phyloP scores from a whole-genome alignment of 1,284 basidiomycete genomes.

The Boletus albobrunnescens region DNA sequence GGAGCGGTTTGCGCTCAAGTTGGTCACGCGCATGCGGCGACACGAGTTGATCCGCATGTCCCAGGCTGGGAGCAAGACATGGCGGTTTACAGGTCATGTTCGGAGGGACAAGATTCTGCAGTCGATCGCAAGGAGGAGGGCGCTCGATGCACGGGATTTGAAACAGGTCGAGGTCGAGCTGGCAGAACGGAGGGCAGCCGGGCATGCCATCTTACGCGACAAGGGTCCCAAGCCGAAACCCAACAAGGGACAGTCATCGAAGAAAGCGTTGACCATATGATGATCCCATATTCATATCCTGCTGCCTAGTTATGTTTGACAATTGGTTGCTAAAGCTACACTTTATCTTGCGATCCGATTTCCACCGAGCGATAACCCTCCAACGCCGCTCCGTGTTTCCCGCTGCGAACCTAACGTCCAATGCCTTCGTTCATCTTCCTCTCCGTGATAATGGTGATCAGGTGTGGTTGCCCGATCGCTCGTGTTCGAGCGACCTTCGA shows the following conservation, averaged over 20 bases:
- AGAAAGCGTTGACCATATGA: slow-evolving; percentile 14
- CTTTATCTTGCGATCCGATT: neutral
- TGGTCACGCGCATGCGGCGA: slow-evolving; percentile 40
- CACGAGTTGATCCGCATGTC: slow-evolving; percentile 44
- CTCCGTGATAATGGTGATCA: slow-evolving; percentile 9
- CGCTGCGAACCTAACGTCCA: neutral
- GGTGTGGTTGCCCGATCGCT: slow-evolving; percentile 14
- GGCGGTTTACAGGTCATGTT: slow-evolving; percentile 41
- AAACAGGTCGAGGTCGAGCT: slow-evolving; percentile 25
- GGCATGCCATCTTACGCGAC: slow-evolving; percentile 23
- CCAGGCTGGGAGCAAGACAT: slow-evolving; percentile 45
- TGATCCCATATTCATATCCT: neutral
- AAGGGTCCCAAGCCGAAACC: slow-evolving; percentile 6
- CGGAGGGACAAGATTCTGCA: slow-evolving; percentile 43
- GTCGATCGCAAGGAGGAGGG: slow-evolving; percentile 30
- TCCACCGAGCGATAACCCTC: neutral
- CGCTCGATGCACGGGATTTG: slow-evolving; percentile 21
- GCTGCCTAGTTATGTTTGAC: slow-evolving; percentile 7
- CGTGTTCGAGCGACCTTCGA: slow-evolving; percentile 32
- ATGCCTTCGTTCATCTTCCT: neutral
- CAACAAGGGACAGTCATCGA: slow-evolving; percentile 4
- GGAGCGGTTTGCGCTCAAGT: slow-evolving; percentile 50
- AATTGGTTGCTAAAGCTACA: slow-evolving; percentile 25
- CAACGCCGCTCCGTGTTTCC: too few relatives aligned
- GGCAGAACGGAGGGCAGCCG: slow-evolving; percentile 21